These are phyloP conservation scores for Wickerhamiella kurtzmanii DNA, from an alignment of 805 yeast species.

Conservation along the genomic window DNA sequence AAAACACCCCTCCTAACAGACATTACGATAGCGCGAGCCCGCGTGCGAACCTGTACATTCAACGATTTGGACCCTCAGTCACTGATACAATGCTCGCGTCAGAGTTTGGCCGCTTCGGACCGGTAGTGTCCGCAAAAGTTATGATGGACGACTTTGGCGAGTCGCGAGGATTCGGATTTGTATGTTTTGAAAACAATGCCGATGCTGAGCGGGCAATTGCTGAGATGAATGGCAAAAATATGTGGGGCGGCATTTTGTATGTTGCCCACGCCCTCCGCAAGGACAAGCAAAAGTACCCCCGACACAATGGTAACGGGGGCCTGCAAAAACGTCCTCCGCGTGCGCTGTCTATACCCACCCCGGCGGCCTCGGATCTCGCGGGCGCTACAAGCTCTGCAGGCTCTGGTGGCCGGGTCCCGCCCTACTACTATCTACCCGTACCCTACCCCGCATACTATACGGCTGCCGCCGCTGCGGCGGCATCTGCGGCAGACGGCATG, in stretches of 20 bases:
- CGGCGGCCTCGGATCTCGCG: not conserved
- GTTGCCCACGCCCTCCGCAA: conserved; percentile 72
- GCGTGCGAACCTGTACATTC: conserved; percentile 50
- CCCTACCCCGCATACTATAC: not conserved
- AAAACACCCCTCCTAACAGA: conserved; percentile 27
- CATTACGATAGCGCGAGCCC: conserved; percentile 35
- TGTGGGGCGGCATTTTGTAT: conserved; percentile 38
- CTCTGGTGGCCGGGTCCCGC: not conserved
- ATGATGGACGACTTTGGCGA: conserved; percentile 37
- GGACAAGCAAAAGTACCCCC: conserved; percentile 1
- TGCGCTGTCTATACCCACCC: not conserved
- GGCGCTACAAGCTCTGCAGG: not conserved
- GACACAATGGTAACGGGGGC: not conserved
- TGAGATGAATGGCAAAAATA: conserved; percentile 43
- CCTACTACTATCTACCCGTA: not conserved
- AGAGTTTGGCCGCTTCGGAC: conserved; percentile 37
- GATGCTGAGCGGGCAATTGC: conserved; percentile 59
- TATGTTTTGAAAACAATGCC: conserved; percentile 52
- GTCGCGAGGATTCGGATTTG: conserved; percentile 73
- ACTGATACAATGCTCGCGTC: conserved; percentile 39
- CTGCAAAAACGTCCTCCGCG: not conserved
- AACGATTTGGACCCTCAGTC: conserved; percentile 43
- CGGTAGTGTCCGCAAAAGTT: conserved; percentile 40
- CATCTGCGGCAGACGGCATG: not conserved
- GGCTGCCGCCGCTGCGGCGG: not conserved